Base-by-base conservation (phyloP, 257 asterid species). In the Linderniella brevidens region DNA sequence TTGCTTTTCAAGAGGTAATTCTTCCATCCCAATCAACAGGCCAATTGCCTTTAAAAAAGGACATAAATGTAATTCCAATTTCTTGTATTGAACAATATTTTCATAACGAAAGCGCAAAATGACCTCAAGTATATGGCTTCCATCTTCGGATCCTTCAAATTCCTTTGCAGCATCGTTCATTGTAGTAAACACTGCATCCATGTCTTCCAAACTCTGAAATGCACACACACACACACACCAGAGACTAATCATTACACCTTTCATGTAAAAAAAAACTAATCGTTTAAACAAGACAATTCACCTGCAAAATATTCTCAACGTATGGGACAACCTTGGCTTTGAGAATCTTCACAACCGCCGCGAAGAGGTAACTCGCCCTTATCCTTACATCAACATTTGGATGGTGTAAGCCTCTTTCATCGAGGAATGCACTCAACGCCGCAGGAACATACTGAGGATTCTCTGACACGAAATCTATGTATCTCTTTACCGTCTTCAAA, bases 91-190 rank as follows among this genome's bases (percentile, higher is more conserved):
- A 37, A 49, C 41, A 3, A 59, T 46, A 53, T 29, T 45, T 39
- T 17, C 20, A 14, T 13, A 18, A 29, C 15, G 37, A 50, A 46
- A 64, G 54, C 35, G 42, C 60, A 17, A 46, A 16, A 17, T 19
- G 19, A 85, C 99, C 93, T 90, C 96, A 73, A 85, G 85, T 59
- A 85, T 82, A 65, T 85, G 88, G 67, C 86, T 90, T 50, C 93
- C 94, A 57, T 90, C 99, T 67, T 90, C 93, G 58, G 78, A 65
- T 55, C 87, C 75, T 13, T 78, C 65, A 53, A 60, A 60, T 38
- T 65, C 77, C 39, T 75, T 72, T 17, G 73, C 63, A 59, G 71
- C 60, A 62, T 62, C 53, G 49, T 61, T 68, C 79, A 68, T 64
- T 59, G 66, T 65, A 8, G 94, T 77, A 58, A 84, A 88, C 32